Conservation (phyloP, 78 protist species). For the Protostelium mycophagum region DNA sequence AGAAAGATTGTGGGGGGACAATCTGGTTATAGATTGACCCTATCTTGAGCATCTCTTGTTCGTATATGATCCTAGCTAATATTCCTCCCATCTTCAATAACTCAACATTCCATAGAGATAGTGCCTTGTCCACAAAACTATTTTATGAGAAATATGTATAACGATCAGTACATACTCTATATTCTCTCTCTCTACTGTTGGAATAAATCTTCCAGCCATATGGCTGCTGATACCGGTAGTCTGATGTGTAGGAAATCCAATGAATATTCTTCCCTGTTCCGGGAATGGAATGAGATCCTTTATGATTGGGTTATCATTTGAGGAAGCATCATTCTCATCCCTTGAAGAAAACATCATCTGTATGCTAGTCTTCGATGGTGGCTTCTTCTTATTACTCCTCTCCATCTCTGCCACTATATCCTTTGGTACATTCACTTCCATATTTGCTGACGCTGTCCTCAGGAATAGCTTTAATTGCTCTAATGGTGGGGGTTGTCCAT, state of each 20-base stretch:
- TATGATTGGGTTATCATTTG: conserved; percentile 3
- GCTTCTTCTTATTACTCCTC: conserved; percentile 9
- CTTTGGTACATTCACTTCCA: background rate
- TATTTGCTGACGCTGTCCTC: background rate
- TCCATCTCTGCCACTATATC: background rate
- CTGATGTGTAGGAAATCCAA: conserved; percentile 42
- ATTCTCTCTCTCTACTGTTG: conserved; percentile 3
- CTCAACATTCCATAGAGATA: conserved; percentile 12
- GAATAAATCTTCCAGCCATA: conserved; percentile 12
- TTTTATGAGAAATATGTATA: background rate
- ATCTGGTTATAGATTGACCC: background rate
- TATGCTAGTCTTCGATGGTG: conserved; percentile 6
- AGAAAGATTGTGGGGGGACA: background rate
- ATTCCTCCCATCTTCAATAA: conserved; percentile 3
- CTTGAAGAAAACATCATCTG: conserved; percentile 7
- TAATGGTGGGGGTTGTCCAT: background rate
- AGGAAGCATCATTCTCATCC: background rate
- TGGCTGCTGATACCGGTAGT: conserved; percentile 29
- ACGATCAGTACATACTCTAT: background rate
- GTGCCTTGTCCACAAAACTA: conserved; percentile 9
- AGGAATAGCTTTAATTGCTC: background rate
- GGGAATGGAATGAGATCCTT: conserved; percentile 9
- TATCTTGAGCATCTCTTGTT: background rate
- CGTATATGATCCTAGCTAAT: conserved; percentile 20
- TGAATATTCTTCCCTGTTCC: conserved; percentile 21